Evolutionary conservation across 768 basidiomycete genomes (phyloP).

Genomic region (Cystobasidium ongulense): DNA sequence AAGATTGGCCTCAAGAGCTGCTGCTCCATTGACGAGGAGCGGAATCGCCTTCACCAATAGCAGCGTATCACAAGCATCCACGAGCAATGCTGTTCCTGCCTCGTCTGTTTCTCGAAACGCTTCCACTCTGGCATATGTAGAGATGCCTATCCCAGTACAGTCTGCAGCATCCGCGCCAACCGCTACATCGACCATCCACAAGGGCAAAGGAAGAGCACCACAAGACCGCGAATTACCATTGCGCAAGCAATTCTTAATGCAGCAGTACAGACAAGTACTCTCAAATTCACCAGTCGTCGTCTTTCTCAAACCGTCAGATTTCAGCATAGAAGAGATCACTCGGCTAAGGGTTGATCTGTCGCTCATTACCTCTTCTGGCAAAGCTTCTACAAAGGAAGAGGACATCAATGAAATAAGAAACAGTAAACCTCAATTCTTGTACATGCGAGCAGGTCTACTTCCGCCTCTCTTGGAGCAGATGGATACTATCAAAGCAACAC

Average conservation of each 20-base stretch:
- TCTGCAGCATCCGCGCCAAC: background rate
- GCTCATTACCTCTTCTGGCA: background rate
- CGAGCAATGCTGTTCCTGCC: background rate
- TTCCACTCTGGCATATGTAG: background rate
- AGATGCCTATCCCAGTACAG: background rate
- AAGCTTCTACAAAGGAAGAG: background rate
- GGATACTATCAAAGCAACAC: background rate
- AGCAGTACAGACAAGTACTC: constrained; percentile 27
- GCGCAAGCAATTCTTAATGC: constrained; percentile 23
- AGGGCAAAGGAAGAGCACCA: constrained; percentile 5
- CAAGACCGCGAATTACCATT: constrained; percentile 2
- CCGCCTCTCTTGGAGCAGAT: constrained; percentile 22
- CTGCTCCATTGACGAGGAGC: background rate
- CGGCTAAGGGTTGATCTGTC: constrained; percentile 16
- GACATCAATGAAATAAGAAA: background rate
- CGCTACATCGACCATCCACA: background rate
- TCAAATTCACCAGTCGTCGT: constrained; percentile 1
- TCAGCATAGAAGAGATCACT: constrained; percentile 23
- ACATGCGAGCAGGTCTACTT: constrained; percentile 25
- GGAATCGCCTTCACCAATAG: background rate
- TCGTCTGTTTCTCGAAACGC: background rate
- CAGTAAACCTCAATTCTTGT: background rate
- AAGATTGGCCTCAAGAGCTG: background rate
- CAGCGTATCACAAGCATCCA: background rate
- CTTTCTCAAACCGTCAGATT: constrained; percentile 23